Percentiles rank a stretch among this genome's conserved stretches.
Conservation (phyloP, 1,139 yeast species). For the Saccharomycopsis hybrid region DNA sequence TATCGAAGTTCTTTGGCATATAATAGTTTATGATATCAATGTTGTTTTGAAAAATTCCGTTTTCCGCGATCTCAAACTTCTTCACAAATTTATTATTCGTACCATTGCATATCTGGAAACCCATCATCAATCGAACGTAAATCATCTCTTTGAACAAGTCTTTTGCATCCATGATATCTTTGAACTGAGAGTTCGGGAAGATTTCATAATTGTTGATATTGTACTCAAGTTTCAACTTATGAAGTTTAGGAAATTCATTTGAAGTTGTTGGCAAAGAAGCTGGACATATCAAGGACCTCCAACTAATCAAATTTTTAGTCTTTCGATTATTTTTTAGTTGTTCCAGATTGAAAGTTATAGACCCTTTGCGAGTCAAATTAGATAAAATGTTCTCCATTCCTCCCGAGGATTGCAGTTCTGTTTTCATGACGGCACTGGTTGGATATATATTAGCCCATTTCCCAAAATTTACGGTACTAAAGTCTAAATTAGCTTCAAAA, state of each 20-base stretch:
- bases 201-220: constrained; percentile 58
- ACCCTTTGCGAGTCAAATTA: no score
- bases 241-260: constrained; percentile 62
- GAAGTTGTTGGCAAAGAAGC: constrained; percentile 85
- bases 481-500: constrained; percentile 36
- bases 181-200: constrained; percentile 40
- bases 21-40: constrained; percentile 11
- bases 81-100: constrained; percentile 6
- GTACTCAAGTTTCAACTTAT: constrained; percentile 45
- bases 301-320: constrained; percentile 46
- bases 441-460: constrained; percentile 83
- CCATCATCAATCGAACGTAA: constrained; percentile 70
- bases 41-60: constrained; percentile 8
- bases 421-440: not conserved
- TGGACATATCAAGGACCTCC: constrained; percentile 91
- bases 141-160: constrained; percentile 84
- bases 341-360: no score
- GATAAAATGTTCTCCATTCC: not conserved
- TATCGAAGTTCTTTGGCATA: constrained; percentile 16
- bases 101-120: constrained; percentile 65
- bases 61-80: constrained; percentile 11
- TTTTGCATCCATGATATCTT: constrained; percentile 40
- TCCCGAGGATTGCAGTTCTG: no score
- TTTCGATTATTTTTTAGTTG: not conserved
- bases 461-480: constrained; percentile 43